phyloP scores from a whole-genome alignment of 208 protist species.

The Trypanosoma lewisi region DNA sequence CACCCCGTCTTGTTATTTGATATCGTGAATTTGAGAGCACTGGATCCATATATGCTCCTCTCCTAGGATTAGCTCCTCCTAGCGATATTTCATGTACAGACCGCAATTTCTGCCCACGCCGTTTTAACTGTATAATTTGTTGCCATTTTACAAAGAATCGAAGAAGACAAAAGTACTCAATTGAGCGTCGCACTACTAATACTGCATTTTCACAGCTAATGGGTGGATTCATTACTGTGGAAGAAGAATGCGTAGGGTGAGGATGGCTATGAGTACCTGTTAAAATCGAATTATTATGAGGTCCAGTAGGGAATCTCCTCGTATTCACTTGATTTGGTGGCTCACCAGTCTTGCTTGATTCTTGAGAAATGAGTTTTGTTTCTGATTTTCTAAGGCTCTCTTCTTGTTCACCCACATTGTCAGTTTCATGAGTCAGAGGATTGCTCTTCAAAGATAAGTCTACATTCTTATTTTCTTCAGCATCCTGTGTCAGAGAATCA shows the following conservation, averaged over 20 bases:
- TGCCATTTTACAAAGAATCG: constrained; percentile 28
- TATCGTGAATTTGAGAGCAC: neutral
- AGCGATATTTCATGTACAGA: neutral
- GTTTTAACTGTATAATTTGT: constrained; percentile 12
- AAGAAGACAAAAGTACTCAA: constrained; percentile 19
- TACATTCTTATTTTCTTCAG: neutral
- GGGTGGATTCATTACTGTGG: neutral
- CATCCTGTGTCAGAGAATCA: neutral
- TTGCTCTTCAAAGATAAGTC: neutral
- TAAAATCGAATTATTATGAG: neutral
- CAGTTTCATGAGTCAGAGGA: neutral
- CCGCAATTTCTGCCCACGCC: neutral
- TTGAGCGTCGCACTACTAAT: constrained; percentile 8
- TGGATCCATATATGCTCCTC: neutral
- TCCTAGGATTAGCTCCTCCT: neutral
- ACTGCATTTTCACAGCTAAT: constrained; percentile 6
- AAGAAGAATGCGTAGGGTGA: neutral
- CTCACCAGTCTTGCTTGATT: neutral
- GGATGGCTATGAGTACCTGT: neutral
- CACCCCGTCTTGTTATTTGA: neutral
- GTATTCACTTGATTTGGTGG: neutral
- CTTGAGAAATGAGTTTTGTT: no score
- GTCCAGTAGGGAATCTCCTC: neutral
- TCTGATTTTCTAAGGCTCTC: no score
- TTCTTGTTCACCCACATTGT: no score